These are phyloP conservation scores for Aspergillus jensenii DNA, from an alignment of 2,329 filamentous ascomycete genomes.

Conservation along the genomic window DNA sequence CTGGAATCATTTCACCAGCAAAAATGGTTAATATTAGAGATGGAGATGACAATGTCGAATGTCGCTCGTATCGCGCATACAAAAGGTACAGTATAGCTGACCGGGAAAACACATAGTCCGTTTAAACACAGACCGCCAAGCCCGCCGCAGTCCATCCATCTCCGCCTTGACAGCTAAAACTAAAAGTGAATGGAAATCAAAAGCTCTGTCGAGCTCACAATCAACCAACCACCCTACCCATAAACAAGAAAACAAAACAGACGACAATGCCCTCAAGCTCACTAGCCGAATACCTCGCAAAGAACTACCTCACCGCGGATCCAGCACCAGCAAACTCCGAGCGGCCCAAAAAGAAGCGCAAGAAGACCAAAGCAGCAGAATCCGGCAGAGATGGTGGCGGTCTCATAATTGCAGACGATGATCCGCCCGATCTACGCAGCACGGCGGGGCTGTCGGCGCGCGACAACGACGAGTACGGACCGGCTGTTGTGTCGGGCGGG, in stretches of 20 bases:
- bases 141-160: too few relatives aligned
- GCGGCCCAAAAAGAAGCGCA: conserved; percentile 58
- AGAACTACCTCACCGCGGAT: conserved; percentile 80
- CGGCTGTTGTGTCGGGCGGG: conserved; percentile 27
- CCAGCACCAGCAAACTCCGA: conserved; percentile 32
- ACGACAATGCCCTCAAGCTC: conserved; percentile 51
- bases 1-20: too few relatives aligned
- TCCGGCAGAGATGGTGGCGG: conserved; percentile 39
- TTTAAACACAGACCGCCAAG: neutral
- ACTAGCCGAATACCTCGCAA: conserved; percentile 82
- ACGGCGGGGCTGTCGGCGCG: conserved; percentile 17
- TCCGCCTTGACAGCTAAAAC: too few relatives aligned
- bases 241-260: neutral
- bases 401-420: conserved; percentile 43
- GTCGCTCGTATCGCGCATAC: neutral
- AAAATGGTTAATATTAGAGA: too few relatives aligned
- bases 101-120: neutral
- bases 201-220: neutral
- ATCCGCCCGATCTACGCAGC: conserved; percentile 37
- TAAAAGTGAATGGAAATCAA: too few relatives aligned
- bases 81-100: neutral
- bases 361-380: conserved; percentile 50
- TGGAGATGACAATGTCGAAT: too few relatives aligned
- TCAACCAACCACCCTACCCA: neutral
- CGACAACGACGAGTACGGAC: conserved; percentile 40